Percentiles rank a stretch among this genome's conserved stretches.
Evolutionary conservation across 331 rosid genomes (phyloP).

Genomic region (Prunus yedoensis): DNA sequence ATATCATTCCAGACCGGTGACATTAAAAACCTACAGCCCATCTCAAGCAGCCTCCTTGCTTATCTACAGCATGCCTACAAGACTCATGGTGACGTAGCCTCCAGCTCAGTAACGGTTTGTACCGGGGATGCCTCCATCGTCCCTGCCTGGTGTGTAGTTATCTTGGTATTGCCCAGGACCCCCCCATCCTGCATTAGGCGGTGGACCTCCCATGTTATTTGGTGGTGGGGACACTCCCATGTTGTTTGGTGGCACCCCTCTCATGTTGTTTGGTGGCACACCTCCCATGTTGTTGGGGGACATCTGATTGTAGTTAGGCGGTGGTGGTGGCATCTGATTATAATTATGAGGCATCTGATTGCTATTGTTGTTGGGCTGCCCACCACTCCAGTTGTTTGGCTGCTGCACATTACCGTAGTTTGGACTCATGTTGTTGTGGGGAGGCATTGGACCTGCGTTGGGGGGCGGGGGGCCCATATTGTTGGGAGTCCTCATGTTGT

Average conservation of each 20-base stretch:
- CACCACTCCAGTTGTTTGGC: constrained; percentile 17
- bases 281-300: neutral
- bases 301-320: constrained; percentile 10
- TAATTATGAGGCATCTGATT: constrained; percentile 19
- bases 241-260: constrained; percentile 14
- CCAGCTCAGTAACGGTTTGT: constrained; percentile 26
- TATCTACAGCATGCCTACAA: constrained; percentile 20
- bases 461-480: constrained; percentile 18
- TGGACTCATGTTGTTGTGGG: constrained; percentile 6
- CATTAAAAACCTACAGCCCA: neutral
- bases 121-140: constrained; percentile 36
- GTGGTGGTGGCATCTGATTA: constrained; percentile 8
- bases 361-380: constrained; percentile 14
- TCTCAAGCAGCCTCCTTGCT: neutral
- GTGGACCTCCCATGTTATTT: constrained; percentile 15
- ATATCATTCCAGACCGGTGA: neutral
- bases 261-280: constrained; percentile 13
- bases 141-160: constrained; percentile 38
- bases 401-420: neutral
- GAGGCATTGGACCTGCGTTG: constrained; percentile 24
- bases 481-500: constrained; percentile 21
- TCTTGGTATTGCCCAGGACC: constrained; percentile 38
- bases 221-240: constrained; percentile 14
- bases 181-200: constrained; percentile 46
- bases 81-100: constrained; percentile 5